Percentiles rank a stretch among this genome's conserved stretches.
phyloP scores from a whole-genome alignment of 257 asterid genomes.

The Lantana camara region DNA sequence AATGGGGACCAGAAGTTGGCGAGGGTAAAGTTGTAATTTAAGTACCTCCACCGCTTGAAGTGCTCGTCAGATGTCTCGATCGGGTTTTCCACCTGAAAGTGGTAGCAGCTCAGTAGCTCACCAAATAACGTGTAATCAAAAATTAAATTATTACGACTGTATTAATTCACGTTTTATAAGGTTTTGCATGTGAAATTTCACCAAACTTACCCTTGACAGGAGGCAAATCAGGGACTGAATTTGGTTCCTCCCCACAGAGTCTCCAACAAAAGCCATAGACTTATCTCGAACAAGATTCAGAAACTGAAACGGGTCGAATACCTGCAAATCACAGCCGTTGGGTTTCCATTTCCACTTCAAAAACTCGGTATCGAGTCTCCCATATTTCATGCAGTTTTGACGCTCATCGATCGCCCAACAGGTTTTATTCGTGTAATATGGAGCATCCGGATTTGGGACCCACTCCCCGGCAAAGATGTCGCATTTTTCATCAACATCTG shows the following conservation, averaged over 20 bases:
- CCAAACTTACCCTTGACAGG: constrained; percentile 58
- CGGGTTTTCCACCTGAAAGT: constrained; percentile 58
- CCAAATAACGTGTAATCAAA: background rate
- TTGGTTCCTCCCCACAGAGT: constrained; percentile 72
- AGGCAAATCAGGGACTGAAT: constrained; percentile 80
- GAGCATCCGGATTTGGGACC: constrained; percentile 57
- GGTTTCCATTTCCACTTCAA: constrained; percentile 49
- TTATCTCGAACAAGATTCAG: constrained; percentile 58
- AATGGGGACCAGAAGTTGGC: constrained; percentile 54
- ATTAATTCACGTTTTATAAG: too few species aligned
- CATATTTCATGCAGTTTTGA: constrained; percentile 53
- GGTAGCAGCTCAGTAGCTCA: background rate
- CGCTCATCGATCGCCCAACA: constrained; percentile 56
- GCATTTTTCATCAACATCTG: constrained; percentile 25
- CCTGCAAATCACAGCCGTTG: constrained; percentile 54
- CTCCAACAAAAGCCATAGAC: constrained; percentile 75
- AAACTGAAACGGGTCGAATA: constrained; percentile 58
- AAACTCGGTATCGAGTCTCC: constrained; percentile 42
- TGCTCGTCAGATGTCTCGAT: constrained; percentile 44
- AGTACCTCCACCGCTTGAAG: constrained; percentile 49
- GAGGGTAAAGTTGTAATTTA: constrained; percentile 53
- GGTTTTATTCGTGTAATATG: constrained; percentile 56
- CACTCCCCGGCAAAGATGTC: constrained; percentile 61
- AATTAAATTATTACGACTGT: too few species aligned
- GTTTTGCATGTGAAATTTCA: too few species aligned